These are phyloP conservation scores for Jamesozyma gamospora DNA, from an alignment of 805 yeast species.

Conservation along the genomic window DNA sequence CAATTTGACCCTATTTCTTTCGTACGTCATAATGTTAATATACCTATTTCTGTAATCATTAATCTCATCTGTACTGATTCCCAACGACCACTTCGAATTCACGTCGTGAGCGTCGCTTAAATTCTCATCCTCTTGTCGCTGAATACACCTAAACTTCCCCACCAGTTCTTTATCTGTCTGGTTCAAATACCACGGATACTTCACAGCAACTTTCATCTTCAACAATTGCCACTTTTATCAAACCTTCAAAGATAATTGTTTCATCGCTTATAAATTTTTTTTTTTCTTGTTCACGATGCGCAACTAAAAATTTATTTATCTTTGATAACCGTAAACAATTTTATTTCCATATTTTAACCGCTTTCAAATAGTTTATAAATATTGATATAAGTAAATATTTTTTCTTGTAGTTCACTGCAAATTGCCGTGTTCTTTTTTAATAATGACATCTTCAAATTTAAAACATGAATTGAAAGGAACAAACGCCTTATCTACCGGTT, in stretches of 20 bases:
- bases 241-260: too few relatives aligned
- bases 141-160: conserved; percentile 28
- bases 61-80: conserved; percentile 16
- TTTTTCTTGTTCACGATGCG: too few relatives aligned
- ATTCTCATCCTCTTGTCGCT: conserved; percentile 30
- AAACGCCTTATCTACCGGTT: conserved; percentile 16
- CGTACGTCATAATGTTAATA: conserved; percentile 56
- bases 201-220: background rate
- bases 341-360: too few relatives aligned
- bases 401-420: too few relatives aligned
- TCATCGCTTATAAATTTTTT: too few relatives aligned
- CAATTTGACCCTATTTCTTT: conserved; percentile 43
- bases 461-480: background rate
- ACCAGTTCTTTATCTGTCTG: conserved; percentile 20
- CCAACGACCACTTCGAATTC: conserved; percentile 25
- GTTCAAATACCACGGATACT: conserved; percentile 21
- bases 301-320: too few relatives aligned
- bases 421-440: too few relatives aligned
- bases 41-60: conserved; percentile 45
- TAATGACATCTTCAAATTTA: background rate
- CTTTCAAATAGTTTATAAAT: too few relatives aligned
- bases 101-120: conserved; percentile 30
- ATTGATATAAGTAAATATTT: too few relatives aligned
- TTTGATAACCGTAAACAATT: too few relatives aligned
- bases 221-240: too few relatives aligned